Base-by-base conservation (phyloP, 2,329 filamentous ascomycete genomes). In the Elsinoe batatas region DNA sequence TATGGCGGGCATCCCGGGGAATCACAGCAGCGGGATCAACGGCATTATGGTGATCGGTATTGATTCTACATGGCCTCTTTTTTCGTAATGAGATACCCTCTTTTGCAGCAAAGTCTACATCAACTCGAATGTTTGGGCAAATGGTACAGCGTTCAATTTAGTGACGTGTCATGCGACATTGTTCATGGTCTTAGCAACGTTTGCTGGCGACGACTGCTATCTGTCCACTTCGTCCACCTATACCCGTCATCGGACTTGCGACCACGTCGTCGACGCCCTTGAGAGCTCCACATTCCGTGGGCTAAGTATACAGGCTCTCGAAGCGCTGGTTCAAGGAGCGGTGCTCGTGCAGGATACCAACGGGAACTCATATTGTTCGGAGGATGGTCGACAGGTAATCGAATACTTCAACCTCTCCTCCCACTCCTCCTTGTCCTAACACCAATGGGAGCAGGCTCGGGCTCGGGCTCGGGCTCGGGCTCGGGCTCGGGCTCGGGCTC, bases 391-490 rank as follows among this genome's bases (percentile, higher is more conserved):
- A 30, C 26, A 5, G 7, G 26, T 30, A 7, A 8, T 8, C 26
- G 26, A 30, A 30, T 8, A 3, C 10, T 17, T 44, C 40, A 44
- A 10, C 40, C 40, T 54, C 51, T 69, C 69, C 56, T 68, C 69
- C 17, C 65, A 58, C 13, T 70, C 67, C 50, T 73, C 69, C 22
- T 47, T 26, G 58, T 58, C 60, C 56, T 59, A 6, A 42, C 42
- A 35, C 56, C 60, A 13, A 22, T 44, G 13, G 53, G 54, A 35
- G 46, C 47, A 11, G 37, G 51, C 40, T 56, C 43, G 17, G 53
- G 54, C 43, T 53, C 47, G 12, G 37, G 51, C 40, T 56, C 53
- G 12, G 5, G 35, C 57, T 50, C 57, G 15, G 36, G 57, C 17
- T 64, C 61, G 13, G 70, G n/a, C n/a, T 56, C 53, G 12, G 5